Conservation (phyloP, 2,329 filamentous ascomycete genomes). For the Fusarium cyanostomum region DNA sequence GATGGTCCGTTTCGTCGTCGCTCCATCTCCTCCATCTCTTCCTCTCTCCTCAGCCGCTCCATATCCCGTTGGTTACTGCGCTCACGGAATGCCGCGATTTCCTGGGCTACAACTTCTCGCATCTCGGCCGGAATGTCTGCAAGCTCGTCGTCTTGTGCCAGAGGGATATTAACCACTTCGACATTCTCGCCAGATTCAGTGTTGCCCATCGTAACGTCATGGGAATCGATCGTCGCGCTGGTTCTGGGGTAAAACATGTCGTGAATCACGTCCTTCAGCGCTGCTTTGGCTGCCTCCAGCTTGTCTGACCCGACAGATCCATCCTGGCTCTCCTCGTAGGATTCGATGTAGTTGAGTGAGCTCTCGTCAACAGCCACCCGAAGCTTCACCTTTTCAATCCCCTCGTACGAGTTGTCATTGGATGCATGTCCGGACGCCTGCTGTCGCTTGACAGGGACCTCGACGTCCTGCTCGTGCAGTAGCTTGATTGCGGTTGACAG, state of each 20-base stretch:
- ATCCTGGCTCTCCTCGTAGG: slow-evolving; percentile 76
- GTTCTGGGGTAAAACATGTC: slow-evolving; percentile 76
- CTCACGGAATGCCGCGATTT: slow-evolving; percentile 94
- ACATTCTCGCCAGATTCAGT: slow-evolving; percentile 70
- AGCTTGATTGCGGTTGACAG: slow-evolving; percentile 86
- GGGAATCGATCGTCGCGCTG: slow-evolving; percentile 64
- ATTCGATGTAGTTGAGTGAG: slow-evolving; percentile 85
- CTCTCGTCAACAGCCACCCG: slow-evolving; percentile 82
- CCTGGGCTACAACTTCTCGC: slow-evolving; percentile 91
- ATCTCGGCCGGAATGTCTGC: slow-evolving; percentile 96
- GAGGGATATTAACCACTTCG: slow-evolving; percentile 89
- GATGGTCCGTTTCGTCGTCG: slow-evolving; percentile 73
- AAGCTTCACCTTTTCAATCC: slow-evolving; percentile 75
- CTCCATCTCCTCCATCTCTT: slow-evolving; percentile 90
- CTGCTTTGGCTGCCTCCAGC: slow-evolving; percentile 73
- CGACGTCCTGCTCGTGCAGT: slow-evolving; percentile 80
- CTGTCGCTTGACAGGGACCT: slow-evolving; percentile 84
- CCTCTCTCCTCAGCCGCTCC: slow-evolving; percentile 86
- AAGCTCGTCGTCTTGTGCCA: slow-evolving; percentile 89
- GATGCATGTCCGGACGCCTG: slow-evolving; percentile 56
- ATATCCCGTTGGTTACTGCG: slow-evolving; percentile 88
- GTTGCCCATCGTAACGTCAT: slow-evolving; percentile 76
- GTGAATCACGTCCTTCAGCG: slow-evolving; percentile 73
- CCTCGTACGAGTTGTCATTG: slow-evolving; percentile 58
- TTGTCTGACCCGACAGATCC: slow-evolving; percentile 71